Percentiles rank a stretch among this genome's conserved stretches.
phyloP scores from a whole-genome alignment of 805 yeast genomes.

The Ogataea allantospora region DNA sequence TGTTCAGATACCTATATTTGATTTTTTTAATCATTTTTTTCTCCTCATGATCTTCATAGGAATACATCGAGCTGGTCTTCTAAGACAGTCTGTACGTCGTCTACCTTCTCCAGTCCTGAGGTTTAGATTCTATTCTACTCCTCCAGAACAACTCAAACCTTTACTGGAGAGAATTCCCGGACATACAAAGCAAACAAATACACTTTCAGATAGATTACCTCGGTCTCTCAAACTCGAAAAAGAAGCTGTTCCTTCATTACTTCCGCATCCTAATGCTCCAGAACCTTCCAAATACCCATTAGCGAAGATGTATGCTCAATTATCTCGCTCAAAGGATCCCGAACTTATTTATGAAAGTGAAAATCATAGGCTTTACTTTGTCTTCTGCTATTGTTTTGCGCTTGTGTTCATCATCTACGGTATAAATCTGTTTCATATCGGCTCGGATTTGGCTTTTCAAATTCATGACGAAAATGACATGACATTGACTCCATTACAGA shows the following conservation, averaged over 20 bases:
- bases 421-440: constrained; percentile 39
- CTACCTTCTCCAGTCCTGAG: neutral
- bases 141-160: constrained; percentile 27
- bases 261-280: constrained; percentile 79
- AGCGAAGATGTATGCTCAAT: constrained; percentile 57
- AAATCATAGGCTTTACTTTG: constrained; percentile 74
- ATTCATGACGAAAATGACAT: constrained; percentile 33
- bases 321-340: constrained; percentile 53
- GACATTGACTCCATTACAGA: constrained; percentile 27
- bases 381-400: constrained; percentile 66
- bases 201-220: constrained; percentile 59
- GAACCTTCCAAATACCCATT: constrained; percentile 60
- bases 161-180: constrained; percentile 55
- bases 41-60: constrained; percentile 6
- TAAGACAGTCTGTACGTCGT: neutral
- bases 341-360: constrained; percentile 82
- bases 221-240: constrained; percentile 58
- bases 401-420: constrained; percentile 70
- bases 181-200: constrained; percentile 44
- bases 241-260: constrained; percentile 60
- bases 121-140: neutral
- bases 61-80: neutral
- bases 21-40: neutral
- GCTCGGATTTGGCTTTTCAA: constrained; percentile 26
- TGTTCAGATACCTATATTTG: too few relatives aligned